Base-by-base conservation (phyloP, 805 yeast genomes). In the Wickerhamiella domercqiae region DNA sequence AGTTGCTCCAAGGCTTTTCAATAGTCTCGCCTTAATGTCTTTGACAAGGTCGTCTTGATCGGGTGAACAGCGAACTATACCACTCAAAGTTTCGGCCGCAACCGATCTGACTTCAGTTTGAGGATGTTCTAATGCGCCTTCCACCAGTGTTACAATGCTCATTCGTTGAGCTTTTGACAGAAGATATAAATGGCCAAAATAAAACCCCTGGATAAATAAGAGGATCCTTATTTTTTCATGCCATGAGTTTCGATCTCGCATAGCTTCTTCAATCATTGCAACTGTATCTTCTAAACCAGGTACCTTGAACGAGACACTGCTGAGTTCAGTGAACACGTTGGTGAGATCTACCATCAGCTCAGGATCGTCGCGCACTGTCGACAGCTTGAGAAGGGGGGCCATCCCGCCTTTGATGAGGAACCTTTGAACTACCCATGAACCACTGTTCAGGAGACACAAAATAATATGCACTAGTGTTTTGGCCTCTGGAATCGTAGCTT, bases 351-450 rank as follows among this genome's bases (percentile, higher is more conserved):
- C 39, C 14, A 50, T 43, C 5, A 62, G 47, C 35, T 78, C 81
- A 46, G 93, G 79, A 11, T 81, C 81, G 43, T 87, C 96, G 42
- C 81, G 74, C 63, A 79, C 68, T 32, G 66, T 68, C 36, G 74
- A 70, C 34, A 83, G 58, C 14, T 67, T 62, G 49, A 81, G 61
- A 39, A 83, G 59, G 43, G 80, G 75, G 20, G 94, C 94, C 1
- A 82, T 56, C 21, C 84, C 64, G 37, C 69, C 60, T 2, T 61
- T 55, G 7, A 62, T 53, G 28, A 78, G 56, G 38, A 70, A 67
- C 3, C 72, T 72, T 32, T 71, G 66, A 29, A 78, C 54, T 6
- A 72, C 59, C 0, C n/a, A n/a, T n/a, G 64, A 52, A 1, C 77
- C 71, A 31, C 67, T 64, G 1, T 78, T 67, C 0, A 80, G 67